Conservation (phyloP, 2,329 filamentous ascomycete genomes). For the Nemania bipapillata region DNA sequence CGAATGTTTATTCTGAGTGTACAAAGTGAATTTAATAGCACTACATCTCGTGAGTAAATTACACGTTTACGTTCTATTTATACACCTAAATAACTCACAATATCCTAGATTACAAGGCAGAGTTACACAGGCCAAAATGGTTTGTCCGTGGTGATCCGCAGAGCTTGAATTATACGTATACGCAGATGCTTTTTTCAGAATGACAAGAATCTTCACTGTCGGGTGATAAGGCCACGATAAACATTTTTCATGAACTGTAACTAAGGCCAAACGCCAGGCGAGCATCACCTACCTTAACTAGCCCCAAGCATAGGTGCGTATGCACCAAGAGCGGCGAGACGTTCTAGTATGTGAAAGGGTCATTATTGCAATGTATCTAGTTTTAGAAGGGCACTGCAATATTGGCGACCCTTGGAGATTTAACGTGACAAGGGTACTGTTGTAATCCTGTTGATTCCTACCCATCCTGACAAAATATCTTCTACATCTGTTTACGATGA, state of each 20-base stretch:
- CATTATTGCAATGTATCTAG: slow-evolving; percentile 11
- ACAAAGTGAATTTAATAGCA: slow-evolving; percentile 21
- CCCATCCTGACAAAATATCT: neutral
- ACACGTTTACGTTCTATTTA: neutral
- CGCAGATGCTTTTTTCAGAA: slow-evolving; percentile 24
- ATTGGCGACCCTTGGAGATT: slow-evolving; percentile 9
- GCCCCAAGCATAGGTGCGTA: no score
- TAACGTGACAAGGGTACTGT: neutral
- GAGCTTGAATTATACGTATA: slow-evolving; percentile 30
- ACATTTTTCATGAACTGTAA: no score
- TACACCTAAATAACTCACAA: neutral
- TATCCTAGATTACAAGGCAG: slow-evolving; percentile 21
- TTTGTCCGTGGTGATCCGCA: slow-evolving; percentile 19
- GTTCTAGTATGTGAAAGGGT: slow-evolving; percentile 20
- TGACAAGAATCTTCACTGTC: neutral
- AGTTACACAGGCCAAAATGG: neutral
- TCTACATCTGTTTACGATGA: neutral
- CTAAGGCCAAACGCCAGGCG: no score
- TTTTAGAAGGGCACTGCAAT: slow-evolving; percentile 6
- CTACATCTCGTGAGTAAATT: slow-evolving; percentile 16
- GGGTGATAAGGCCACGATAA: no score
- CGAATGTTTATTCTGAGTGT: slow-evolving; percentile 23
- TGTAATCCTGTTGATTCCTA: neutral
- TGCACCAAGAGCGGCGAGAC: neutral
- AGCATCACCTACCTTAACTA: no score